These are phyloP conservation scores for Ganoderma leucocontextum DNA, from an alignment of 1,284 basidiomycete genomes.

Conservation along the genomic window DNA sequence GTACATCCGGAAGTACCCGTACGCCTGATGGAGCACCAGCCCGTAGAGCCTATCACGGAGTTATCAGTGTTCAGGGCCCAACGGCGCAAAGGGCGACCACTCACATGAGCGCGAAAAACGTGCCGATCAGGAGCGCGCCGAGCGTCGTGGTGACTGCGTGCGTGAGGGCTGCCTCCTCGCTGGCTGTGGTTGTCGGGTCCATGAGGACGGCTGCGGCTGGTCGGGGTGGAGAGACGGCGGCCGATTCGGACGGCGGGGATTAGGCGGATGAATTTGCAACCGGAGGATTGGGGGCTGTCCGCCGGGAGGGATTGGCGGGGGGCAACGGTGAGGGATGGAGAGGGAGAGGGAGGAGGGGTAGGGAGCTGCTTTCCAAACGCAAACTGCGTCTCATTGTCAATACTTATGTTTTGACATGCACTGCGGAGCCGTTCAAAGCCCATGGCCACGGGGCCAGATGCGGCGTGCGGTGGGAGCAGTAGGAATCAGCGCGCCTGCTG, in stretches of 20 bases:
- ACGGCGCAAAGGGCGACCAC: not conserved
- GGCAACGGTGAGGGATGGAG: not conserved
- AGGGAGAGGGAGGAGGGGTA: not conserved
- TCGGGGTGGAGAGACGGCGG: not conserved
- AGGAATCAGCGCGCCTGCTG: not conserved
- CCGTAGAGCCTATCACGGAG: not conserved
- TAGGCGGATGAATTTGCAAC: not conserved
- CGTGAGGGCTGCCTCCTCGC: not conserved
- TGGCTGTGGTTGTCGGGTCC: not conserved
- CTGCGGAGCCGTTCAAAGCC: not conserved
- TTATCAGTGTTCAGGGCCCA: not conserved
- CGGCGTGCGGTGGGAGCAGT: not conserved
- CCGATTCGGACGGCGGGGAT: not conserved
- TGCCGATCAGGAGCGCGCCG: not conserved
- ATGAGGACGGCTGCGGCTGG: not conserved
- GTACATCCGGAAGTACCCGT: conserved; percentile 1
- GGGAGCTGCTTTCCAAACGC: not conserved
- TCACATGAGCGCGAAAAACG: conserved; percentile 4
- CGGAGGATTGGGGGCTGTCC: not conserved
- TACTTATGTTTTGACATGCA: not conserved
- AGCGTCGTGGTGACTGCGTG: not conserved
- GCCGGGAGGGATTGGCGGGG: not conserved
- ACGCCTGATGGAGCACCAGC: not conserved
- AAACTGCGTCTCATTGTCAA: not conserved
- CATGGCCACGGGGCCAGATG: not conserved